Evolutionary conservation across 805 yeast genomes (phyloP).

Genomic region (Alloascoidea hylecoeti): DNA sequence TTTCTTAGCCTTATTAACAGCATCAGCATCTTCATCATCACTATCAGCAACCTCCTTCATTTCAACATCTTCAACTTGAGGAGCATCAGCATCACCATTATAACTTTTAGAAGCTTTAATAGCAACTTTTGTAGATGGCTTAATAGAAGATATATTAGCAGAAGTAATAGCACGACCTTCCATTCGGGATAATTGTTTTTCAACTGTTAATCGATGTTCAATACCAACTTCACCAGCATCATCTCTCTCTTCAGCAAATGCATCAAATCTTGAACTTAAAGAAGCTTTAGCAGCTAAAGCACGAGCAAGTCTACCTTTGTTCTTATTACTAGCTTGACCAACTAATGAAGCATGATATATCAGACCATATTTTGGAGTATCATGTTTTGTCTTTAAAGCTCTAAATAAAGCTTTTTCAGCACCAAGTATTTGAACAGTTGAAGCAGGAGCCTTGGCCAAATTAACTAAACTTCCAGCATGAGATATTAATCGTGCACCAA

Average conservation of each 20-base stretch:
- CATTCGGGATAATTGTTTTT: conserved; percentile 82
- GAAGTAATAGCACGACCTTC: conserved; percentile 97
- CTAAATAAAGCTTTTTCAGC: conserved; percentile 98
- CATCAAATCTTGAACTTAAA: conserved; percentile 91
- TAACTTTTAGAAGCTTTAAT: conserved; percentile 76
- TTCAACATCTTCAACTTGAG: conserved; percentile 62
- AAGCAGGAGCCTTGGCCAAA: conserved; percentile 96
- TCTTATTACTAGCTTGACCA: conserved; percentile 96
- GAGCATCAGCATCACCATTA: conserved; percentile 90
- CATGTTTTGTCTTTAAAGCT: conserved; percentile 96
- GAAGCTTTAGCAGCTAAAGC: conserved; percentile 98
- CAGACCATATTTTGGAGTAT: conserved; percentile 96
- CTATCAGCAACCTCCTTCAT: conserved; percentile 75
- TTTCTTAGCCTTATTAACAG: conserved; percentile 16
- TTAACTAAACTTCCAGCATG: conserved; percentile 93
- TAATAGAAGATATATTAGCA: conserved; percentile 50
- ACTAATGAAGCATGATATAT: conserved; percentile 93
- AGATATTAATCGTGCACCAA: conserved; percentile 96
- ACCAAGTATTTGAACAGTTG: conserved; percentile 95
- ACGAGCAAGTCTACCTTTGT: conserved; percentile 98
- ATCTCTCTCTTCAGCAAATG: conserved; percentile 92
- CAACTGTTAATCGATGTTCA: conserved; percentile 85
- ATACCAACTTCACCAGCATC: conserved; percentile 91
- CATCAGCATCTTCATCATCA: conserved; percentile 23
- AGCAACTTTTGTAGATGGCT: conserved; percentile 71